phyloP scores from a whole-genome alignment of 495 filamentous ascomycete genomes.

The Staphylotrichum longicolle region DNA sequence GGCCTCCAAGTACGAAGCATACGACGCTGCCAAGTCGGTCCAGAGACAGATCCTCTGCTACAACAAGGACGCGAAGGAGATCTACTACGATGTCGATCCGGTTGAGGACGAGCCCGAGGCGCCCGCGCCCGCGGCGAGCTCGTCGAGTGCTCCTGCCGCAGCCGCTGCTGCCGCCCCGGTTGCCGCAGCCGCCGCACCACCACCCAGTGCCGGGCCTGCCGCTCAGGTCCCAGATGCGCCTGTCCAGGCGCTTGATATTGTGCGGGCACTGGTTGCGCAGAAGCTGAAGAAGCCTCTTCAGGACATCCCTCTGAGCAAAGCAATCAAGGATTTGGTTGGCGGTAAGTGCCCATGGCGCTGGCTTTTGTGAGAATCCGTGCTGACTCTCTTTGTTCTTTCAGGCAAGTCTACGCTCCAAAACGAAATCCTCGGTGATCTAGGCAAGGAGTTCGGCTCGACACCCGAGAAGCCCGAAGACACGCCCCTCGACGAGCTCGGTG shows the following conservation, averaged over 20 bases:
- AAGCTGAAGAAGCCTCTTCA: conserved; percentile 92
- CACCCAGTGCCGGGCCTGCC: conserved; percentile 81
- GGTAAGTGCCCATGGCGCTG: conserved; percentile 54
- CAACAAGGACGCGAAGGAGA: conserved; percentile 98
- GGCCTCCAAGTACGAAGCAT: conserved; percentile 97
- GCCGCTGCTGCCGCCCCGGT: conserved; percentile 52
- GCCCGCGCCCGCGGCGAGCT: conserved; percentile 46
- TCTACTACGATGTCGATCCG: conserved; percentile 98
- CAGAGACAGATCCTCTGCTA: conserved; percentile 98
- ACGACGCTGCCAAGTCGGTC: conserved; percentile 92
- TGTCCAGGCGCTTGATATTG: conserved; percentile 82
- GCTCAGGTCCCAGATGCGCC: conserved; percentile 82
- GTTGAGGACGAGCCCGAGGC: conserved; percentile 82
- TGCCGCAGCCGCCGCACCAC: conserved; percentile 55
- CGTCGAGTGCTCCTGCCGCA: conserved; percentile 47
- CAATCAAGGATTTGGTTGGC: conserved; percentile 98
- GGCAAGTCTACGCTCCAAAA: conserved; percentile 98
- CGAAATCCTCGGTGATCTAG: conserved; percentile 91
- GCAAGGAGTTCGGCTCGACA: conserved; percentile 97
- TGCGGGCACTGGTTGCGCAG: conserved; percentile 90
- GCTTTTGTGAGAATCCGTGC: conserved; percentile 9
- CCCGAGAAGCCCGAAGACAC: conserved; percentile 99
- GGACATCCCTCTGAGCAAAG: conserved; percentile 92
- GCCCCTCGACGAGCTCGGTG: conserved; percentile 91
- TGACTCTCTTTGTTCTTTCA: conserved; percentile 33